phyloP scores from a whole-genome alignment of 176 grass and related monocot genomes.

The Hordeum vulgare region MorexV3_pseudomolecules_assembly NC_058521.1:568793952-568794451 shows the following conservation, averaged over 20 bases:
- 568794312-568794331: background rate
- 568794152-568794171: background rate
- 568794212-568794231: background rate
- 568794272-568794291: background rate
- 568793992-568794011: background rate
- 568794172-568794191: background rate
- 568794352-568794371: background rate
- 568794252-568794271: background rate
- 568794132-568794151: background rate
- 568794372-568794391: background rate
- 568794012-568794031: background rate
- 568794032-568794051: background rate
- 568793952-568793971: slow-evolving; percentile 1
- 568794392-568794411: background rate
- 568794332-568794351: background rate
- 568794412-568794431: background rate
- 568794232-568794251: background rate
- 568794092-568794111: background rate
- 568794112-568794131: background rate
- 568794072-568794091: background rate
- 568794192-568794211: background rate
- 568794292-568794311: background rate
- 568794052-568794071: background rate
- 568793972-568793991: background rate
- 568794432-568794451: background rate